Base-by-base conservation (phyloP, 1,284 basidiomycete species). In the Laetiporus sulphureus region DNA sequence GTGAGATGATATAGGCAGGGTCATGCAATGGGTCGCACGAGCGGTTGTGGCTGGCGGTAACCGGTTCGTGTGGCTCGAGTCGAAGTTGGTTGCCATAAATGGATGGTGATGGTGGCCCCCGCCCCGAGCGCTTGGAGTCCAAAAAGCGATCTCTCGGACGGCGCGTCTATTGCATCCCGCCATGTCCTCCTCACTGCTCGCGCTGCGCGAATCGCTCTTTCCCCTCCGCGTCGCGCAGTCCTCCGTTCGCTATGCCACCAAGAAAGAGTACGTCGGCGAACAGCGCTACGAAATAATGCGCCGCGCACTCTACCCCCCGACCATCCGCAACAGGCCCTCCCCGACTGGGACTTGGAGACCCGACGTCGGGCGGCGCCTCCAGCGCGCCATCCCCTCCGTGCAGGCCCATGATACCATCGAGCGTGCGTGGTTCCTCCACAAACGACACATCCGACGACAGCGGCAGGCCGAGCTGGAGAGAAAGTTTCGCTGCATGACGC, bases 381-480 rank as follows among this genome's bases (percentile, higher is more conserved):
- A 83, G 50, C 73, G 74, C 40, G 85, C 87, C 8, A 79, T 93
- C 42, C 87, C 87, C 11, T 85, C 81, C 4, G 77, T 73, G 11
- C 92, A 97, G 64, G 91, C 91, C 0, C 91, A 98, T 68, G 81
- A 91, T 53, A 98, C 93, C 5, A 92, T 98, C 49, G 87, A 89
- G 51, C 81, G 94, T 29, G 94, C 94, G 3, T 98, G 88, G 87
- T 68, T 84, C 41, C 73, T 98, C 16, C 81, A 87, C 65, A 75
- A 81, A 54, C 76, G 91, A 25, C 80, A 87, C 54, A 54, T 80
- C 43, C 76, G 91, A 36, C 79, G 85, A 59, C 66, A 69, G 53
- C 75, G 85, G 32, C 72, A 80, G 25, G 73, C 68, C 32, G 83
- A 85, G 55, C 58, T 89, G 48, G 64, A 67, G 44, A 72, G 79